These are phyloP conservation scores for Cytospora chrysosperma DNA, from an alignment of 2,329 filamentous ascomycete species.

Conservation along the genomic window DNA sequence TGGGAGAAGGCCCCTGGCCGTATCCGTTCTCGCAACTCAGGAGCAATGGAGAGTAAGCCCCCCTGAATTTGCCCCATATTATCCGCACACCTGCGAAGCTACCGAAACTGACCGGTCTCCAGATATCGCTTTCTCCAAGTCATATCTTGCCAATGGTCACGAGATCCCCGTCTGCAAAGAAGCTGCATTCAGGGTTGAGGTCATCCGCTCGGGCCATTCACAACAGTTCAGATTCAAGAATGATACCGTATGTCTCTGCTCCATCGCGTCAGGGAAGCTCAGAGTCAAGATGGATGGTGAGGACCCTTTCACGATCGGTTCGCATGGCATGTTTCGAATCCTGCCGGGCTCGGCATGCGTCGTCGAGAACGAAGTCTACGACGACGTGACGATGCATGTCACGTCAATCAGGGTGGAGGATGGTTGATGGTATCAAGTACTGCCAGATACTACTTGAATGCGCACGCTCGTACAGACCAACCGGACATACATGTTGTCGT, in stretches of 20 bases:
- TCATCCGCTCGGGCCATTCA: slow-evolving; percentile 27
- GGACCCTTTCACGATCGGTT: slow-evolving; percentile 29
- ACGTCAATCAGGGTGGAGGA: slow-evolving; percentile 1
- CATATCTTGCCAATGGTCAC: slow-evolving; percentile 29
- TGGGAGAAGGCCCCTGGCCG: neutral
- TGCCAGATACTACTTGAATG: neutral
- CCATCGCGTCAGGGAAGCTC: slow-evolving; percentile 33
- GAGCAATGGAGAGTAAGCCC: neutral
- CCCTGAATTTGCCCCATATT: neutral
- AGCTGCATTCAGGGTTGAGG: slow-evolving; percentile 31
- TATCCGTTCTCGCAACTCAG: neutral
- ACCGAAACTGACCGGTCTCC: neutral
- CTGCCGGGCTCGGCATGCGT: slow-evolving; percentile 24
- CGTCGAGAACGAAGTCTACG: slow-evolving; percentile 28
- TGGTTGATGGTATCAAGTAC: neutral
- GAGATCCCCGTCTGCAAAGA: slow-evolving; percentile 29
- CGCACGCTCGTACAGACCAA: neutral
- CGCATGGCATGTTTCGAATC: slow-evolving; percentile 31
- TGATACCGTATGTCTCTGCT: slow-evolving; percentile 29
- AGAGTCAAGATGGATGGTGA: slow-evolving; percentile 28
- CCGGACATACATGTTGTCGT: neutral
- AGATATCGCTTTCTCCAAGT: slow-evolving; percentile 36
- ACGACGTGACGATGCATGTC: slow-evolving; percentile 28
- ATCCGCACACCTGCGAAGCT: neutral
- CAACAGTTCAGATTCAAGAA: slow-evolving; percentile 25